Percentiles rank a stretch among this genome's conserved stretches.
phyloP scores from a whole-genome alignment of 768 basidiomycete genomes.

The Suillus occidentalis region DNA sequence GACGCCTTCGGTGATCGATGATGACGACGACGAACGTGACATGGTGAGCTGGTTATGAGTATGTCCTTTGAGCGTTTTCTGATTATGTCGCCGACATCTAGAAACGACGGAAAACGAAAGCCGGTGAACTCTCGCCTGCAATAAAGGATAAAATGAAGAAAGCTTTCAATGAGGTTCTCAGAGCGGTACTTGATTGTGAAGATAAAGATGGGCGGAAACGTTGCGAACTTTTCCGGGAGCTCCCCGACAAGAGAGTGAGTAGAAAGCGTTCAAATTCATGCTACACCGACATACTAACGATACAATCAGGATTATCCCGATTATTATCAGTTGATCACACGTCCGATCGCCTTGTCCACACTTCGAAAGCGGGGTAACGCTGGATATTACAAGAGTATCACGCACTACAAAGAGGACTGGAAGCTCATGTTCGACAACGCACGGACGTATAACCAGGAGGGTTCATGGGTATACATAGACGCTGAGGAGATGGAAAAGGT shows the following conservation, averaged over 20 bases:
- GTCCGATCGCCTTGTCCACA: conserved; percentile 85
- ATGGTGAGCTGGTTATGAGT: conserved; percentile 42
- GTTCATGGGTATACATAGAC: conserved; percentile 92
- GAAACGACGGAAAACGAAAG: conserved; percentile 86
- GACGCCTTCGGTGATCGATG: conserved; percentile 70
- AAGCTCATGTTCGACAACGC: conserved; percentile 94
- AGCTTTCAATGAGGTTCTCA: conserved; percentile 72
- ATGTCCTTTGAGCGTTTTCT: background rate
- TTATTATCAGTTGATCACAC: conserved; percentile 86
- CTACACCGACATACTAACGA: conserved; percentile 16
- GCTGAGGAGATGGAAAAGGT: conserved; percentile 94
- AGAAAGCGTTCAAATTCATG: background rate
- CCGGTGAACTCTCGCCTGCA: conserved; percentile 54
- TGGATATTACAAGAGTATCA: conserved; percentile 71
- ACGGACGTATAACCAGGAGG: conserved; percentile 90
- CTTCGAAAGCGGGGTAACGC: conserved; percentile 76
- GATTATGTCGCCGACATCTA: conserved; percentile 28
- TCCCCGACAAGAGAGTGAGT: conserved; percentile 75
- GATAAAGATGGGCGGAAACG: conserved; percentile 75
- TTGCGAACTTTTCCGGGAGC: conserved; percentile 83
- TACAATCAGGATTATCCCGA: conserved; percentile 78
- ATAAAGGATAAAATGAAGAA: conserved; percentile 81
- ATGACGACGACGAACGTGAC: conserved; percentile 79
- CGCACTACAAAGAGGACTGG: conserved; percentile 76
- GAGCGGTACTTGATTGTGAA: conserved; percentile 70